Conservation (phyloP, 1,139 yeast species). For the Taiozyma onychis region DNA sequence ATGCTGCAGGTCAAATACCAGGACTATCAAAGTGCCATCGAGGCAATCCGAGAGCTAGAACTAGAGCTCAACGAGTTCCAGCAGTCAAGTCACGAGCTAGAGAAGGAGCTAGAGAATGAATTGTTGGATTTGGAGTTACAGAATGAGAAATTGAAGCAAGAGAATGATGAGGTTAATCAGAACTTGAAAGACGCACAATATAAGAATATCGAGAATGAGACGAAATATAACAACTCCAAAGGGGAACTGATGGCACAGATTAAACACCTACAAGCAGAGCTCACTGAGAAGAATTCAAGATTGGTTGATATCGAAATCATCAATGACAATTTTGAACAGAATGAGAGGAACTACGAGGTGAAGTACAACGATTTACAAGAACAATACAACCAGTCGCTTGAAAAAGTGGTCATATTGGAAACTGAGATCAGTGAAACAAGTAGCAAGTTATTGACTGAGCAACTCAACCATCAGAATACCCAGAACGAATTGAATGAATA, state of each 20-base stretch:
- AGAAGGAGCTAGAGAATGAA: slow-evolving; percentile 27
- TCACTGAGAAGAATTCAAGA: slow-evolving; percentile 17
- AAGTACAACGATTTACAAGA: slow-evolving; percentile 21
- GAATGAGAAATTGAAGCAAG: slow-evolving; percentile 17
- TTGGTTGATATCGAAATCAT: slow-evolving; percentile 25
- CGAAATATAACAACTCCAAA: slow-evolving; percentile 10
- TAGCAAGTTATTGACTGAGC: slow-evolving; percentile 19
- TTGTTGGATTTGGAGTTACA: slow-evolving; percentile 19
- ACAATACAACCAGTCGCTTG: slow-evolving; percentile 18
- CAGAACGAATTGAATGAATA: slow-evolving; percentile 19
- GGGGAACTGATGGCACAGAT: slow-evolving; percentile 10
- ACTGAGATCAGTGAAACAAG: slow-evolving; percentile 20
- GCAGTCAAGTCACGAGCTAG: slow-evolving; percentile 25
- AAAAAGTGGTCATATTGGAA: slow-evolving; percentile 21
- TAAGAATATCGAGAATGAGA: slow-evolving; percentile 10
- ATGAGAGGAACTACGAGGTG: slow-evolving; percentile 21
- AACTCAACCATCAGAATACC: slow-evolving; percentile 22
- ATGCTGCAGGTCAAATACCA: slow-evolving; percentile 19
- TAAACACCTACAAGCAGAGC: slow-evolving; percentile 15
- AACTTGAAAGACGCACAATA: slow-evolving; percentile 15
- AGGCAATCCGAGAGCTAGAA: slow-evolving; percentile 24
- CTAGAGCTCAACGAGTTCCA: slow-evolving; percentile 25
- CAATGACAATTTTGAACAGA: slow-evolving; percentile 26
- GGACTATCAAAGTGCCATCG: slow-evolving; percentile 24
- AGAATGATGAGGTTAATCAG: slow-evolving; percentile 9